Percentiles rank a stretch among this genome's conserved stretches.
phyloP scores from a whole-genome alignment of 371 early-diverging fungal genomes.

The Circinella umbellata region DNA sequence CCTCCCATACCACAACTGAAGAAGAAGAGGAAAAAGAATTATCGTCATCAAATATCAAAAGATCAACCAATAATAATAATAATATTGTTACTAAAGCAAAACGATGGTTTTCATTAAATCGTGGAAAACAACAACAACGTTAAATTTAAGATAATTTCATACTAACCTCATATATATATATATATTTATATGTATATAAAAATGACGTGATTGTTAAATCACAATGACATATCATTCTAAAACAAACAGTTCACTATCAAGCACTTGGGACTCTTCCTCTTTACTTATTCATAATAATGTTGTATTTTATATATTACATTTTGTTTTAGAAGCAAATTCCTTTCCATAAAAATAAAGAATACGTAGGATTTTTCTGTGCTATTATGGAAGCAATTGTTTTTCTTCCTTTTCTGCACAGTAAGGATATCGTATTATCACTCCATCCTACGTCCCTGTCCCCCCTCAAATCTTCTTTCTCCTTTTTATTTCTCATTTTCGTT shows the following conservation, averaged over 20 bases:
- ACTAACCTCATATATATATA: background rate
- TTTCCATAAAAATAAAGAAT: no score
- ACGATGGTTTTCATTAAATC: constrained; percentile 16
- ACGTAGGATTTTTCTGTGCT: no score
- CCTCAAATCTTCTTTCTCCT: no score
- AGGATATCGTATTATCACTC: no score
- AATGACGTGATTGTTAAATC: constrained; percentile 1
- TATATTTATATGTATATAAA: background rate
- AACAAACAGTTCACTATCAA: background rate
- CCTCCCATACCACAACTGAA: background rate
- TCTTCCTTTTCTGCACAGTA: no score
- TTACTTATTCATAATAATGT: no score
- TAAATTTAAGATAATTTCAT: background rate
- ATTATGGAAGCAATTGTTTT: no score
- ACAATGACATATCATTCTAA: background rate
- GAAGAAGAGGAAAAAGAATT: background rate
- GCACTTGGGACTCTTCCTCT: no score
- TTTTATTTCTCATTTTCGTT: no score
- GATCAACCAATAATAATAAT: background rate
- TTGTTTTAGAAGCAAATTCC: no score
- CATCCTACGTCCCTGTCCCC: no score
- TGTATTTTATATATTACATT: no score
- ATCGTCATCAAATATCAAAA: background rate
- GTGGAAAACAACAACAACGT: background rate
- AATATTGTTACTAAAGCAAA: constrained; percentile 9